Percentiles rank a stretch among this genome's conserved stretches.
Evolutionary conservation across 345 rosid species (phyloP).

Genomic region (Passiflora organensis): DNA sequence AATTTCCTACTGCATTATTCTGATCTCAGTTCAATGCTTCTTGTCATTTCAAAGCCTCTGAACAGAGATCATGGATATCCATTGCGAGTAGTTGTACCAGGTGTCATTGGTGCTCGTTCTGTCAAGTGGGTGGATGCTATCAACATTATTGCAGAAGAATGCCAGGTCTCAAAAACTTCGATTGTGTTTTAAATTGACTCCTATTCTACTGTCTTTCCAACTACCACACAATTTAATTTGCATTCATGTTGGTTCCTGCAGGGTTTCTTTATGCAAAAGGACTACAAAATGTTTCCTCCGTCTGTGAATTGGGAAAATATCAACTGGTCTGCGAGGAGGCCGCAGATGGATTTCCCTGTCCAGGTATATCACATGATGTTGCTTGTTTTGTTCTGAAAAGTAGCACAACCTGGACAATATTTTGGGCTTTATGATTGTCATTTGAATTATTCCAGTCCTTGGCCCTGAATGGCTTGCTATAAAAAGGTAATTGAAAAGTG

Average conservation of each 20-base stretch:
- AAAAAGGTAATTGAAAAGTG: not conserved
- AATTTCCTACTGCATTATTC: not conserved
- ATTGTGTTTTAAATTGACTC: not conserved
- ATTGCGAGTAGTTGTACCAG: slow-evolving; percentile 82
- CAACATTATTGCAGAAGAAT: slow-evolving; percentile 69
- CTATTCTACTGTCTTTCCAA: slow-evolving; percentile 2
- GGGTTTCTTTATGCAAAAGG: slow-evolving; percentile 99
- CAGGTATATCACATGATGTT: slow-evolving; percentile 47
- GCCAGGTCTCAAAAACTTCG: slow-evolving; percentile 50
- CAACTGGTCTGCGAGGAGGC: slow-evolving; percentile 81
- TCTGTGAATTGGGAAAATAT: slow-evolving; percentile 89
- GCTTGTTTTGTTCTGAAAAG: not conserved
- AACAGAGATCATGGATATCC: slow-evolving; percentile 97
- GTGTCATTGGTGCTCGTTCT: slow-evolving; percentile 97
- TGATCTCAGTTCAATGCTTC: slow-evolving; percentile 4
- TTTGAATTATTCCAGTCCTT: not conserved
- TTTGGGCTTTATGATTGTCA: not conserved
- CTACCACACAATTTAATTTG: slow-evolving; percentile 1
- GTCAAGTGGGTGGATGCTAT: slow-evolving; percentile 96
- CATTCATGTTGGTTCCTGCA: slow-evolving; percentile 18
- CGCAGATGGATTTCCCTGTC: slow-evolving; percentile 97
- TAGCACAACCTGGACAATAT: not conserved
- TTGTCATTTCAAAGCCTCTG: slow-evolving; percentile 48
- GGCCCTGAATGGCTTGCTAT: not conserved
- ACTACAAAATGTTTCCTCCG: slow-evolving; percentile 99